Percentiles rank a stretch among this genome's conserved stretches.
Conservation (phyloP, 768 basidiomycete species). For the Leccinellum luteum region DNA sequence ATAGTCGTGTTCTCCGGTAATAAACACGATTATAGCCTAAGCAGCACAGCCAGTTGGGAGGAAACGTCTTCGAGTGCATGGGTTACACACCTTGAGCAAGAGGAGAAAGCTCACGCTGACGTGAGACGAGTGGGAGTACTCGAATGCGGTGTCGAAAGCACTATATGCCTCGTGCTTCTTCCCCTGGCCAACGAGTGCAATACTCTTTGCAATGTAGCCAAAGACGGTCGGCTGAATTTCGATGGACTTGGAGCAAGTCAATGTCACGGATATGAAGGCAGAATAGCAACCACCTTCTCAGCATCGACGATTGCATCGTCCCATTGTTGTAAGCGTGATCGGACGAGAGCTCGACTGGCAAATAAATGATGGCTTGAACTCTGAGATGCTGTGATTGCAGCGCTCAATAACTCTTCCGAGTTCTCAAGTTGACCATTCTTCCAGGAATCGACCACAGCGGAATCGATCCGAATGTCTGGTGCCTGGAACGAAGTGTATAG, state of each 20-base stretch:
- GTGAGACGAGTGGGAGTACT: neutral
- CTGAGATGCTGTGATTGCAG: no score
- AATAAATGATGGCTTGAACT: neutral
- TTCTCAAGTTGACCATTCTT: no score
- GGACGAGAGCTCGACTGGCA: neutral
- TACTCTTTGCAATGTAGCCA: neutral
- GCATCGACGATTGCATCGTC: neutral
- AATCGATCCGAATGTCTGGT: no score
- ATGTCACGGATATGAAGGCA: neutral
- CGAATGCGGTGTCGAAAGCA: neutral
- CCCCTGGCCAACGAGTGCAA: neutral
- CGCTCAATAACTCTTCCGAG: no score
- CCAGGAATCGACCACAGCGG: no score
- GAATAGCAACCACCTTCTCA: neutral
- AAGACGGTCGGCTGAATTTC: neutral
- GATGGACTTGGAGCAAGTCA: neutral
- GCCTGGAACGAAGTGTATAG: no score
- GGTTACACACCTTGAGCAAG: neutral
- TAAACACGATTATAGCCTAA: neutral
- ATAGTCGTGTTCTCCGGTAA: neutral
- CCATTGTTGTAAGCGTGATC: neutral
- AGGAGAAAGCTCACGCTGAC: neutral
- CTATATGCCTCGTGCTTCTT: neutral
- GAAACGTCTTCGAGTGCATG: neutral
- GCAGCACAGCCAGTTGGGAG: neutral